Evolutionary conservation across 495 filamentous ascomycete species (phyloP).

Genomic region (Tetracladium setigerum): DNA sequence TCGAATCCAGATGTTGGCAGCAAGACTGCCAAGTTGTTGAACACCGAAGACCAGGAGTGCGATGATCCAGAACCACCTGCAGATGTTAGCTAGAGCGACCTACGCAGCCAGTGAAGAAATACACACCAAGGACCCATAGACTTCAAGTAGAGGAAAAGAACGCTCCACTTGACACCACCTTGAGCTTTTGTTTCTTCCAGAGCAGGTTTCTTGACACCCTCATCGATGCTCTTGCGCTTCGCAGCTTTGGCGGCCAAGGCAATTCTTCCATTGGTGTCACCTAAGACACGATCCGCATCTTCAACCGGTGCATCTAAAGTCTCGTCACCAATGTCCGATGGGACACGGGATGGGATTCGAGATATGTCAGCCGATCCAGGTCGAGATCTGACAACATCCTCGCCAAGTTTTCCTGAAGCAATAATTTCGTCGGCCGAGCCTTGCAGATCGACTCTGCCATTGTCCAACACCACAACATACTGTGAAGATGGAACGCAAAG

Average conservation of each 20-base stretch:
- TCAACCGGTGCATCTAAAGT: slow-evolving; percentile 38
- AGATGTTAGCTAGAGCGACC: slow-evolving; percentile 4
- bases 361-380: slow-evolving; percentile 37
- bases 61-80: slow-evolving; percentile 71
- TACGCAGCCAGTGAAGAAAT: not conserved
- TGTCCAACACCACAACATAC: slow-evolving; percentile 78
- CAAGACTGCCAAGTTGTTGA: slow-evolving; percentile 77
- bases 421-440: slow-evolving; percentile 72
- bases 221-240: slow-evolving; percentile 31
- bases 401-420: slow-evolving; percentile 74
- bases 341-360: slow-evolving; percentile 61
- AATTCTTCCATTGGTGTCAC: slow-evolving; percentile 30
- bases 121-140: slow-evolving; percentile 79
- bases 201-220: slow-evolving; percentile 40
- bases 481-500: slow-evolving; percentile 73
- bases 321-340: slow-evolving; percentile 57
- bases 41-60: slow-evolving; percentile 65
- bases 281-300: slow-evolving; percentile 28
- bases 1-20: slow-evolving; percentile 88
- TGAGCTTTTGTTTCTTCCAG: slow-evolving; percentile 67
- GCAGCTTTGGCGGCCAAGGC: slow-evolving; percentile 34
- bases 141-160: slow-evolving; percentile 73
- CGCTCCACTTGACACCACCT: slow-evolving; percentile 79
- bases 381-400: slow-evolving; percentile 59
- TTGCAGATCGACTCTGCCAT: slow-evolving; percentile 72